These are phyloP conservation scores for Amaranthus tricolor DNA, from an alignment of 179 eudicot genomes.

Conservation along the genomic window DNA sequence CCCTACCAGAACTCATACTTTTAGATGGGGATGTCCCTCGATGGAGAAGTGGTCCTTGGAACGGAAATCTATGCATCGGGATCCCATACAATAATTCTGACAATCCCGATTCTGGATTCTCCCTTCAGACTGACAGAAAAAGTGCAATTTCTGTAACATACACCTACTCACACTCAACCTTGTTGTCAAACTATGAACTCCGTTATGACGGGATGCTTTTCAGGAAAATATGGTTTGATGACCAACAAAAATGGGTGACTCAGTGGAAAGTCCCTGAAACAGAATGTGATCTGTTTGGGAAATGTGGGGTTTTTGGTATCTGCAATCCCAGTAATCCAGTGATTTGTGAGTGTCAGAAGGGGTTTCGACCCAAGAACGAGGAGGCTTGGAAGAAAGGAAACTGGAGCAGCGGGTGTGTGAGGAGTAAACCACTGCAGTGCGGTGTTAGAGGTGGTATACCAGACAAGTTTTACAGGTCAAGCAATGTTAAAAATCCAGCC, in stretches of 20 bases:
- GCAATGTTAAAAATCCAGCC: no score
- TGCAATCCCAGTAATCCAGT: constrained; percentile 2
- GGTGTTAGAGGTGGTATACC: not conserved
- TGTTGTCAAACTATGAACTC: no score
- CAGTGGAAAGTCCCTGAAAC: not conserved
- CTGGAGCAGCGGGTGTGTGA: constrained; percentile 16
- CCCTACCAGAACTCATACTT: no score
- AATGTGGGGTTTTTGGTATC: constrained; percentile 10
- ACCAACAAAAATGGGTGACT: constrained; percentile 13
- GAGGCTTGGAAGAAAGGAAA: constrained; percentile 9
- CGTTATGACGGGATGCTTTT: no score
- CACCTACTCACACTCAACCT: no score
- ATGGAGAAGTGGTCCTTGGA: no score
- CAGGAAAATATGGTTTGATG: constrained; percentile 4
- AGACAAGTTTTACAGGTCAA: not conserved
- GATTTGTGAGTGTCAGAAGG: constrained; percentile 16
- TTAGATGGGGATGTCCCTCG: no score
- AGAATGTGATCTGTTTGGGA: constrained; percentile 12
- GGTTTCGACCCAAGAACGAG: constrained; percentile 9
- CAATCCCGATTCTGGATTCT: no score
- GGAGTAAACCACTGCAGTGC: constrained; percentile 11
- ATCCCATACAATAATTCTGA: no score
- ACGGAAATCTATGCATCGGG: no score
- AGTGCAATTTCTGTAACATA: no score
- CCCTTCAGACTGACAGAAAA: no score